phyloP scores from a whole-genome alignment of 2,329 filamentous ascomycete species.

The Amphichorda felina region DNA sequence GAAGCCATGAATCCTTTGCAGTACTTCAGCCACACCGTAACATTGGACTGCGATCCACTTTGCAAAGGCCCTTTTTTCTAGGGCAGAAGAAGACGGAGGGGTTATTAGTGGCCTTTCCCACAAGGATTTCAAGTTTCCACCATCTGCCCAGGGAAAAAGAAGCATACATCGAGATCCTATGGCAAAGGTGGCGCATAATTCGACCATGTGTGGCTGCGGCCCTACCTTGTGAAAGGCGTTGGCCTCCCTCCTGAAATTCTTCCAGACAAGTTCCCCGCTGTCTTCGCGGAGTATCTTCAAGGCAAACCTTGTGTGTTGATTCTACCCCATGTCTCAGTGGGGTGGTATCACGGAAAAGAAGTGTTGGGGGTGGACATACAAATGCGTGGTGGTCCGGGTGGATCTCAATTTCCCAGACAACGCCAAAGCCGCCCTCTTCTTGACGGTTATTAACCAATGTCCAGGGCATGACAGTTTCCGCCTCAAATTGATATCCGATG shows the following conservation, averaged over 20 bases:
- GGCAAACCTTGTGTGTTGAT: too few species aligned
- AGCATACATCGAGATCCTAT: slow-evolving; percentile 3
- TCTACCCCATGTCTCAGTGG: too few species aligned
- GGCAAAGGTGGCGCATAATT: slow-evolving; percentile 5
- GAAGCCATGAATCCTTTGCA: slow-evolving; percentile 1
- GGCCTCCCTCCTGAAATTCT: neutral
- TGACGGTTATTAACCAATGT: too few species aligned
- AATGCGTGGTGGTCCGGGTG: too few species aligned
- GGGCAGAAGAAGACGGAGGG: neutral
- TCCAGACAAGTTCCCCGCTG: too few species aligned
- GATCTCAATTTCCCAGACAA: too few species aligned
- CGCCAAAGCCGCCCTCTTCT: too few species aligned
- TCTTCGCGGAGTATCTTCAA: too few species aligned
- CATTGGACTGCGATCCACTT: neutral
- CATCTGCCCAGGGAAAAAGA: slow-evolving; percentile 8
- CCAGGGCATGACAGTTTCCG: too few species aligned
- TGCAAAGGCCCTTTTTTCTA: neutral
- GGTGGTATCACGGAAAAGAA: too few species aligned
- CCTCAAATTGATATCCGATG: too few species aligned
- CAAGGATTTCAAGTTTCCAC: slow-evolving; percentile 2
- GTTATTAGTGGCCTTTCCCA: neutral
- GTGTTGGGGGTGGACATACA: too few species aligned
- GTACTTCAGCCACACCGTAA: neutral
- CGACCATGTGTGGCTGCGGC: slow-evolving; percentile 1
- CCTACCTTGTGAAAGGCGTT: neutral